Evolutionary conservation across 768 basidiomycete genomes (phyloP).

Genomic region (Cyathus striatus): DNA sequence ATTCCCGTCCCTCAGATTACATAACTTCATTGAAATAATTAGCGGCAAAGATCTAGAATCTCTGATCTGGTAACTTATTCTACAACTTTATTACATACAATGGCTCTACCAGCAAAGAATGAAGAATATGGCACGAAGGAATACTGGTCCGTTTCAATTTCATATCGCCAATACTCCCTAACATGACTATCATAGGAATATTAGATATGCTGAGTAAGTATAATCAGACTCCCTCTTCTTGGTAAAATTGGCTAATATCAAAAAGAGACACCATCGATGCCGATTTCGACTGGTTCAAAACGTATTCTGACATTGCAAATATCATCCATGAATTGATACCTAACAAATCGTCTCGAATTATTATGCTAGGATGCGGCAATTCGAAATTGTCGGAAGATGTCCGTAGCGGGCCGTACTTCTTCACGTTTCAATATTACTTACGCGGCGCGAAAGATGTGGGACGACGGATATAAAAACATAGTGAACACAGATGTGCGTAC

Average conservation of each 20-base stretch:
- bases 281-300: constrained; percentile 86
- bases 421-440: too few species aligned
- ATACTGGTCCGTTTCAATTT: constrained; percentile 52
- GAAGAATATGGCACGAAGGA: constrained; percentile 63
- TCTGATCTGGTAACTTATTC: too few species aligned
- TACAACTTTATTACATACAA: too few species aligned
- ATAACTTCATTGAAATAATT: too few species aligned
- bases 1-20: too few species aligned
- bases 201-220: constrained; percentile 61
- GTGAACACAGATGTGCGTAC: constrained; percentile 70
- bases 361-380: constrained; percentile 86
- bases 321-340: constrained; percentile 61
- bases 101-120: constrained; percentile 55
- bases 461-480: constrained; percentile 79
- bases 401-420: too few species aligned
- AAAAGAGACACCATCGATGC: constrained; percentile 49
- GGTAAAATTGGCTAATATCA: constrained; percentile 3
- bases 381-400: constrained; percentile 78
- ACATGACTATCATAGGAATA: constrained; percentile 44
- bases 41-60: too few species aligned
- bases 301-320: constrained; percentile 65
- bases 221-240: not conserved
- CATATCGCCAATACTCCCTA: not conserved
- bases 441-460: constrained; percentile 88
- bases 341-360: constrained; percentile 50